A percentile compares a stretch with the other conserved stretches of the same genome.
Evolutionary conservation across 345 rosid genomes (phyloP).

Genomic region (Pseudoturritis turrita): DNA sequence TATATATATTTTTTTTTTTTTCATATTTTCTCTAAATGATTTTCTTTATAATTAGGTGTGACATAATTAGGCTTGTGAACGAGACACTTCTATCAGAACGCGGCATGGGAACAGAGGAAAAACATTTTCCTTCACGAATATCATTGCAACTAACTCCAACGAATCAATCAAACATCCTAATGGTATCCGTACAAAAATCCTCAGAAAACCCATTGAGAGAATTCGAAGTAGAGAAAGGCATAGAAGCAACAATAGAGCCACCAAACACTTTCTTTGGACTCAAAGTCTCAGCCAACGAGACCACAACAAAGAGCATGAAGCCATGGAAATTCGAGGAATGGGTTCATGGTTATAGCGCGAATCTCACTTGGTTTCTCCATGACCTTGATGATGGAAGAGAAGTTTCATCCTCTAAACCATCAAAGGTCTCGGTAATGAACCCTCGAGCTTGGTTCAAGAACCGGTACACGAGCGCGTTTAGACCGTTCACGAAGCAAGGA

Average conservation of each 20-base stretch:
- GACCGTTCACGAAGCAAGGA: constrained; percentile 78
- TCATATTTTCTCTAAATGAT: neutral
- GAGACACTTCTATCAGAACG: constrained; percentile 54
- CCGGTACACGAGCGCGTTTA: constrained; percentile 54
- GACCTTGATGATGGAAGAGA: constrained; percentile 74
- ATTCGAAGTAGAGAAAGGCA: constrained; percentile 42
- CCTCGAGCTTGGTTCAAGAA: constrained; percentile 83
- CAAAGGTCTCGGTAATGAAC: constrained; percentile 51
- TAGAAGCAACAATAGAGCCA: constrained; percentile 65
- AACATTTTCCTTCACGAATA: constrained; percentile 80
- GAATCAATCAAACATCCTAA: constrained; percentile 57
- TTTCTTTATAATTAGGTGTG: constrained; percentile 41
- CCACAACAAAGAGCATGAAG: constrained; percentile 52
- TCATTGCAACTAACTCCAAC: constrained; percentile 68
- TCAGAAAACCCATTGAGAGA: constrained; percentile 58
- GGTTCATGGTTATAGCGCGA: constrained; percentile 55
- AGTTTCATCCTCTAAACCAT: constrained; percentile 74
- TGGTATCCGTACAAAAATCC: constrained; percentile 71
- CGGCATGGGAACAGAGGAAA: constrained; percentile 66
- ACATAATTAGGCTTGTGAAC: constrained; percentile 49
- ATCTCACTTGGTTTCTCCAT: constrained; percentile 82
- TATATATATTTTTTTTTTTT: neutral
- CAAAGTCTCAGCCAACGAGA: constrained; percentile 55
- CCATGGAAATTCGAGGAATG: constrained; percentile 91
- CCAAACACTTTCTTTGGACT: constrained; percentile 64